Base-by-base conservation (phyloP, 129 eudicot species). In the Flaveria brownii region DNA sequence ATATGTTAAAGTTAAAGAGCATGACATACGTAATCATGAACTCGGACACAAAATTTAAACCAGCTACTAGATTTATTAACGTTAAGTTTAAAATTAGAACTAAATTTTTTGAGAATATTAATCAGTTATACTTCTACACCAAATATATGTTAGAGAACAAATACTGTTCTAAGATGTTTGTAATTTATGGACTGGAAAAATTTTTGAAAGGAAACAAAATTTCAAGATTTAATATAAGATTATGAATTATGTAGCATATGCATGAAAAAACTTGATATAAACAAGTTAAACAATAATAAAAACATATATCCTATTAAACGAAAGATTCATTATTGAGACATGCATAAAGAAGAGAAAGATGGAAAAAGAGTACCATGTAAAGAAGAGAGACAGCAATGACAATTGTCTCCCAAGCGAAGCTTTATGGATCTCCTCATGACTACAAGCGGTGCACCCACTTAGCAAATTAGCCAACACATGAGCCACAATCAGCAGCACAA, bases 391-490 rank as follows among this genome's bases (percentile, higher is more conserved):
- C 0, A 88, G 83, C 61, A 84, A 45, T 45, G 98, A 87, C 30
- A 90, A 74, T 74, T 88, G 92, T 81, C 88, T 87, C 68, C 81
- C 88, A 23, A 89, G 85, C 10, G 96, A 74, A 52, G 90, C 87
- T 64, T 88, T 90, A 36, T 77, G 73, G 62, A 79, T 56, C 15
- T 90, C 94, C 5, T 87, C 87, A 71, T 46, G 85, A 50, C 84
- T 79, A 75, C 89, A 82, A 64, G 78, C 77, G 25, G 80, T 82
- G 84, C 91, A 93, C 1, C 97, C 92, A 47, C 93, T 93, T 51
- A 88, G 79, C 84, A 93, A 80, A 74, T 90, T 93, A 26, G 96
- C 91, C 66, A 93, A 64, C 75, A 85, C 85, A 81, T 93, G 98
- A 52, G 97, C 97, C 26, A 85, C 20, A 7, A 80, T 71, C 62